Evolutionary conservation across 1,284 basidiomycete species (phyloP), one percentile per base, ranked within the genome.

Genomic region (Phylloporus gajari): DNA sequence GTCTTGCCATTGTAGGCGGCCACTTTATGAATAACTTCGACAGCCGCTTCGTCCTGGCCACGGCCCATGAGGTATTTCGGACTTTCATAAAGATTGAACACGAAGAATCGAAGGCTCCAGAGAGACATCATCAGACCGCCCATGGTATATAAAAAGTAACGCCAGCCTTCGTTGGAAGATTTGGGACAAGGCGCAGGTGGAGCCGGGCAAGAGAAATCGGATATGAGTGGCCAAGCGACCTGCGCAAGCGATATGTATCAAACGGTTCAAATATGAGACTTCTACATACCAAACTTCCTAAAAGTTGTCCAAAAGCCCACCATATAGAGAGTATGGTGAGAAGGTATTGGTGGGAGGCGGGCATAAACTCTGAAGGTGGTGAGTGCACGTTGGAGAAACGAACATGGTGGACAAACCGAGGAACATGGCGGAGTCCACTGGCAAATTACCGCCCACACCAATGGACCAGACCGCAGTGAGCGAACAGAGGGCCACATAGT

Each of bases 391-490:
- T 1, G 17, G 40, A 13, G 21, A 70, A 53, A 64, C 9, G 30
- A 63, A 30, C n/a, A 9, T 5, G 56, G 42, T 25, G 30, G 32
- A 79, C 84, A 75, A 70, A 93, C 93, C 91, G 21, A 95, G 86
- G 78, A 94, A 93, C 66, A 95, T 91, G 0, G 93, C 91, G 23
- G 93, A 92, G 79, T 95, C 94, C 11, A 95, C 93, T 1, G 94
- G 91, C 62, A 93, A 80, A 76, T 93, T 93, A n/a, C 91, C 91
- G 51, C 89, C 94, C 3, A 91, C 93, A 3, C 92, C 91, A 9
- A 92, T 81, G 5, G 89, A 89, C 85, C 89, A 89, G 5, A 89
- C 83, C 0, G 90, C 88, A 0, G 87, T 83, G 48, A 93, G 83
- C 1, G 88, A 85, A 65, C 87, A 88, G 25, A 94, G 83, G 0